Base-by-base conservation (phyloP, 805 yeast species). In the Starmerella stigmatis region DNA sequence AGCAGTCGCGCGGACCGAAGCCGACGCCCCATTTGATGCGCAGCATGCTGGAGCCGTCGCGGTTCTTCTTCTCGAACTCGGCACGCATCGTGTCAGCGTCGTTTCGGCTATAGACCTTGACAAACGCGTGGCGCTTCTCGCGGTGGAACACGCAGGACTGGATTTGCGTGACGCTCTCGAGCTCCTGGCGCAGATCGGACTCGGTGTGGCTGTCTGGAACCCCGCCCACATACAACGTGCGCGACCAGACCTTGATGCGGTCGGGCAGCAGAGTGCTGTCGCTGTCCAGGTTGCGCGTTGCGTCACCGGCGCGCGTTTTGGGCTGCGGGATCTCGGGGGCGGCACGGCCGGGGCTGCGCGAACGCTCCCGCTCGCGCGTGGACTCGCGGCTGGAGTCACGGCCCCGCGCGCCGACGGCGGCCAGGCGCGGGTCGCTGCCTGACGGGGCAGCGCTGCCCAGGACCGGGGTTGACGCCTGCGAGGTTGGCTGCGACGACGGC, bases 1-100 rank as follows among this genome's bases (percentile, higher is more conserved):
- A 85, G 69, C 97, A 89, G 63, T 92, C 97, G 68, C 98, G 78
- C 44, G 98, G 98, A 4, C 98, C 98, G 60, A 83, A 92, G 1
- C 98, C 98, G 51, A 92, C 97, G 54, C 97, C 98, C 98, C 98
- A 92, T 61, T 96, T 75, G 4, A 94, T 84, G 65, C 97, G 76
- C 55, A 92, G 69, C 54, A 76, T 68, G 60, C 68, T 66, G 9
- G 74, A 63, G 32, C 81, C 80, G 50, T 78, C 79, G 54, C 79
- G 76, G 58, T 77, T 77, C 47, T 60, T 57, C 33, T 64, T 63
- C 25, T 72, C 73, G 66, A 88, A 86, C 33, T 78, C 74, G 32
- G 74, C 70, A 47, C 86, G 73, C 12, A 86, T 86, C 49, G 71
- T 75, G 61, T 84, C 96, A 25, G 98, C 98, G 64, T 89, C 97